phyloP scores from a whole-genome alignment of 371 early-diverging fungal species.

The Caulochytrium protostelioides region DNA sequence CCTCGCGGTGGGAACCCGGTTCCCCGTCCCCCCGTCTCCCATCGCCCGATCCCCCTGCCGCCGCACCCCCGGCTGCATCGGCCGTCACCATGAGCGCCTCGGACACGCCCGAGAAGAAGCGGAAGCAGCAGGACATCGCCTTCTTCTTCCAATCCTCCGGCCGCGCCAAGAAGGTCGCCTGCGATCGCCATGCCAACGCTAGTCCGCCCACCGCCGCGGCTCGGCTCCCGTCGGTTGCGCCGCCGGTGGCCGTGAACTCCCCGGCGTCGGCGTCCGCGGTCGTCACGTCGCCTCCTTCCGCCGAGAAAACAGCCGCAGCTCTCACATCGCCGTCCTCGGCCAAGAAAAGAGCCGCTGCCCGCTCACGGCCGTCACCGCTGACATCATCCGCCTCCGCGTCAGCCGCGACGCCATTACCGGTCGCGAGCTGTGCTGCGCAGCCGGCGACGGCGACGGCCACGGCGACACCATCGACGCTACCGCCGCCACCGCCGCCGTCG shows the following conservation, averaged over 20 bases:
- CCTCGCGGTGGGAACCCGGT: too few relatives aligned
- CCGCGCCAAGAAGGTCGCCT: too few relatives aligned
- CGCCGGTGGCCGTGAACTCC: background rate
- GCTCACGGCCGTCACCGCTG: background rate
- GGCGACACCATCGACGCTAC: too few relatives aligned
- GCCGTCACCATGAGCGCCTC: too few relatives aligned
- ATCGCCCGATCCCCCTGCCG: background rate
- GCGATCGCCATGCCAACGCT: too few relatives aligned
- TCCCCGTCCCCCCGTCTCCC: background rate
- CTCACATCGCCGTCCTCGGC: background rate
- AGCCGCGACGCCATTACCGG: background rate
- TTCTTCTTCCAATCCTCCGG: too few relatives aligned
- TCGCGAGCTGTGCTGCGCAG: background rate
- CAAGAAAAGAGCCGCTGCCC: background rate
- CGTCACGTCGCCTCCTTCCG: background rate
- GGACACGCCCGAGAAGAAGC: too few relatives aligned
- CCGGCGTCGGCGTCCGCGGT: background rate
- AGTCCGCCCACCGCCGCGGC: too few relatives aligned
- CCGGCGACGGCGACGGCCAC: too few relatives aligned
- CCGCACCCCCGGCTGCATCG: constrained; percentile 3
- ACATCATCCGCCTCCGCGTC: background rate
- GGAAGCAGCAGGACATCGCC: too few relatives aligned
- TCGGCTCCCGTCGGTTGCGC: too few relatives aligned
- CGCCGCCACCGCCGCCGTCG: background rate
- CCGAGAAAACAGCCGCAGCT: background rate